Percentiles rank a stretch among this genome's conserved stretches.
Evolutionary conservation across 225 moss, liverwort and hornwort species (phyloP).

Genomic region (Pseudisothecium myosuroides): DNA sequence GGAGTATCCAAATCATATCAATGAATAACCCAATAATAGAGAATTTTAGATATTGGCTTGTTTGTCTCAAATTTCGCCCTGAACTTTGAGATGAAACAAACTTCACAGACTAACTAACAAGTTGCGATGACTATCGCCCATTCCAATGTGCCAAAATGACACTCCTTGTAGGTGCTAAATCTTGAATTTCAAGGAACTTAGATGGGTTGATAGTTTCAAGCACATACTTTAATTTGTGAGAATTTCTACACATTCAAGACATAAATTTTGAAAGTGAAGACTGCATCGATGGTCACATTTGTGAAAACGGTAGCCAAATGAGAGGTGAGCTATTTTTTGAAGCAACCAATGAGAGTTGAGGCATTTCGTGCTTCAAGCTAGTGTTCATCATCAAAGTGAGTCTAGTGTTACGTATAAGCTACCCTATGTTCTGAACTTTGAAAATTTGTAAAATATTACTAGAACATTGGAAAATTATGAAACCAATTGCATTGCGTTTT

Average conservation of each 20-base stretch:
- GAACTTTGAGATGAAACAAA: neutral
- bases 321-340: neutral
- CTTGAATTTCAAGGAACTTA: neutral
- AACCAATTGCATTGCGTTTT: neutral
- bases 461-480: rapidly evolving
- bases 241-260: neutral
- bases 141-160: neutral
- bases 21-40: neutral
- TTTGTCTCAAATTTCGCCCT: neutral
- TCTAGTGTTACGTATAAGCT: rapidly evolving
- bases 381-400: neutral
- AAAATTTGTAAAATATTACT: neutral
- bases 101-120: neutral
- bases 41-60: neutral
- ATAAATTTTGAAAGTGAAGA: neutral
- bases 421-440: neutral
- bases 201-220: neutral
- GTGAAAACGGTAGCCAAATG: neutral
- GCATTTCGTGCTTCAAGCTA: rapidly evolving
- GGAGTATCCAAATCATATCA: neutral
- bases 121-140: neutral
- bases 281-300: neutral
- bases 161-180: too few relatives aligned
- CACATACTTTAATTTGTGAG: neutral
- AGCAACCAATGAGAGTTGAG: neutral